Base-by-base conservation (phyloP, 805 yeast genomes). In the Lipomyces spencermartinsiae region DNA sequence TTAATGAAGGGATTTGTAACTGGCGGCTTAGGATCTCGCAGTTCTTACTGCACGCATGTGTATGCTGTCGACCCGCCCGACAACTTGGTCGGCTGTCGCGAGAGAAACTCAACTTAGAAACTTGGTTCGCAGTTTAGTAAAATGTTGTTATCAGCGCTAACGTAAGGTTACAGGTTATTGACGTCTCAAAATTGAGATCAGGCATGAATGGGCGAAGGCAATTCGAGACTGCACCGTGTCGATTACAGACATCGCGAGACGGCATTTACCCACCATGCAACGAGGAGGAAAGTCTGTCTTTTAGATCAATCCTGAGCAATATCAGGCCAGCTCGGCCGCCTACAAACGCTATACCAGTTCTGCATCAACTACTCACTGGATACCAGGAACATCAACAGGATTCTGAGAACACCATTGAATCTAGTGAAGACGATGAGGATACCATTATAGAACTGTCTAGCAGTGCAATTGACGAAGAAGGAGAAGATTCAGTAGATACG, bases 61-160 rank as follows among this genome's bases (percentile, higher is more conserved):
- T 43, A 19, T 14, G 3, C 8, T 16, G 49, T 43, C 49, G 8
- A 22, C 49, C 10, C 9, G 22, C 3, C 22, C 22, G n/a, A 43
- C 49, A 43, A 43, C 22, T 43, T 43, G 49, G 49, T 43, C 49
- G 25, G 22, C 49, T n/a, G 49, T 43, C 49, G 49, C 49, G 22
- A 43, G 22, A n/a, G 49, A 43, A 19, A 6, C 8, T n/a, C 49
- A 43, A 16, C 49, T 43, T 16, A 43, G 49, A n/a, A n/a, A 43
- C 10, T 19, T 43, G 49, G 49, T 43, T 43, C 49, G 49, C 16
- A n/a, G 19, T 43, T n/a, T 19, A 43, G 22, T 43, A 8, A 43
- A 14, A 6, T 43, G 12, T 16, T 43, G 49, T n/a, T 43, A 9
- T 16, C 49, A 43, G 22, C 49, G 49, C 49, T 43, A 43, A 43